Base-by-base conservation (phyloP, 2,329 filamentous ascomycete genomes). In the Onygena corvina region DNA sequence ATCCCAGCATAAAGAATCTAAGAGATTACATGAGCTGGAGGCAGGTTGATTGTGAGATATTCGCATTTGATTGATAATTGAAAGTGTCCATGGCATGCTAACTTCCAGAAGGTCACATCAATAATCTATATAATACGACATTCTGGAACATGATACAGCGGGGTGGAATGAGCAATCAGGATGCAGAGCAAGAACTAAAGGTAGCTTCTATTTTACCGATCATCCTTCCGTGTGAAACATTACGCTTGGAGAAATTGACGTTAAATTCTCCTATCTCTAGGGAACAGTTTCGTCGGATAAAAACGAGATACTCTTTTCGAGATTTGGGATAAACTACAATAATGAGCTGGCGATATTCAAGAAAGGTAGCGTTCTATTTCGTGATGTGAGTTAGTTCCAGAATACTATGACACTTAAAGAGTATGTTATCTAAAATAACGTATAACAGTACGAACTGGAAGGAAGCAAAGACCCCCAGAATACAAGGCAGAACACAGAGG, bases 1-100 rank as follows among this genome's bases (percentile, higher is more conserved):
- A 96, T 67, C 92, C 92, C 0, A 85, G 78, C 50, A 74, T 84
- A 4, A 74, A 77, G 58, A 93, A 94, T 64, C 67, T 98, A 56
- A 76, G 89, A 21, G 92, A 98, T 69, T 98, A 98, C 65, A 80
- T 98, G 75, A 89, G 85, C 63, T 98, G 92, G 92, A 78, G 92
- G 58, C 92, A 98, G 67, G 92, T 86, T 36, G 92, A 98, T 65
- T 96, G 92, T 92, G 64, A 65, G 81, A 67, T n/a, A n/a, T n/a
- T n/a, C n/a, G n/a, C n/a, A n/a, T n/a, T n/a, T n/a, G n/a, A n/a
- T n/a, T n/a, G n/a, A n/a, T n/a, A n/a, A n/a, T n/a, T n/a, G n/a
- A n/a, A n/a, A n/a, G n/a, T n/a, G n/a, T n/a, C n/a, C n/a, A n/a
- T n/a, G n/a, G 9, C 16, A 31, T 31, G 4, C 27, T 30, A 46